Base-by-base conservation (phyloP, 192 early-diverging fungal genomes). In the Coemansia sp. region DNA sequence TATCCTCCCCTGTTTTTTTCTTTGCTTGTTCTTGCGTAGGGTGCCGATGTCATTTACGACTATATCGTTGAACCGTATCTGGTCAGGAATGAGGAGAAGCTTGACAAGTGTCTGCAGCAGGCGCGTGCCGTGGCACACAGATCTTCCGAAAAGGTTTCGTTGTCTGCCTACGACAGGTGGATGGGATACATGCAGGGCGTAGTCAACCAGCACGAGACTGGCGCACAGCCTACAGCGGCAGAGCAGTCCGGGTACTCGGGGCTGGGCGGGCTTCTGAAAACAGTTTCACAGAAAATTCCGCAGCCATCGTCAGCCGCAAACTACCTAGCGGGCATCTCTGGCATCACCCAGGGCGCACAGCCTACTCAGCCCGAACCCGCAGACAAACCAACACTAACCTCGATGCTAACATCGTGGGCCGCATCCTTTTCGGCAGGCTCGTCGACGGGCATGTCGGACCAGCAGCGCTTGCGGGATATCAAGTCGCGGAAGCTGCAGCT, bases 31-130 rank as follows among this genome's bases (percentile, higher is more conserved):
- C 8, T 40, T 52, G 7, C 56, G 12, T 77, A 79, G 76, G 77
- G 77, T 5, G 71, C 77, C 2, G 72, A 67, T 10, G 42, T 80
- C 31, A 67, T 74, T 51, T 80, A 80, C 56, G 67, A 80, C 43
- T 46, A 62, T n/a, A 33, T 80, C n/a, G 60, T 80, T 43, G 71
- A 80, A 61, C 77, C 77, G 50, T 74, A 67, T 27, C 54, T 80
- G 32, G 56, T 67, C 19, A 22, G 61, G 27, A 63, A 74, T 58
- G 77, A 80, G 54, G 47, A 71, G 30, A 31, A 27, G 12, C 64
- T 80, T 18, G 77, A 80, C 42, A 50, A 48, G 32, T 71, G 63
- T 40, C 64, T 80, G 45, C 63, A 32, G 46, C 77, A 80, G 33
- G 77, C 77, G 25, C 60, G 62, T 30, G 58, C 67, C 2, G 77